A percentile compares a stretch with the other conserved stretches of the same genome.
phyloP scores from a whole-genome alignment of 2,329 filamentous ascomycete species.

The Epichloe typhina region DNA sequence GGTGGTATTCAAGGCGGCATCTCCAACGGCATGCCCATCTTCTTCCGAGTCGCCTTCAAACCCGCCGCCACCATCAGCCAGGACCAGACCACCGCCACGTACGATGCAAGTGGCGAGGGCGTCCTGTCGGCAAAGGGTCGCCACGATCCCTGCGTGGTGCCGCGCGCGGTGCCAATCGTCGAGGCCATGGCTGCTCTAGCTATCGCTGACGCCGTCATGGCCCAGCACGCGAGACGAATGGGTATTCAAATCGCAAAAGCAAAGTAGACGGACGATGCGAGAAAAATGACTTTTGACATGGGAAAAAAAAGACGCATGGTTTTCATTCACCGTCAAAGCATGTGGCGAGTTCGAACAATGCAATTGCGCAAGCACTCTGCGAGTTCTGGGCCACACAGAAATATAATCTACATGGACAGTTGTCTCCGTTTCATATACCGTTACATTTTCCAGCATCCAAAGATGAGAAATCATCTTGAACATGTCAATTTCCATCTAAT shows the following conservation, averaged over 20 bases:
- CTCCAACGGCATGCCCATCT: constrained; percentile 83
- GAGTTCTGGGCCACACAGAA: not conserved
- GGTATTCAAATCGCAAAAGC: constrained; percentile 15
- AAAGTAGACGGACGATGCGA: not conserved
- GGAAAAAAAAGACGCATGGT: not conserved
- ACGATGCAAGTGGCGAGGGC: constrained; percentile 58
- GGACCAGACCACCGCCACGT: constrained; percentile 71
- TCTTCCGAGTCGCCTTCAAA: constrained; percentile 93
- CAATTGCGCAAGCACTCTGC: not conserved
- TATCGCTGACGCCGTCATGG: constrained; percentile 75
- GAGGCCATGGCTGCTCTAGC: constrained; percentile 86
- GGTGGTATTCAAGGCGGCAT: constrained; percentile 94
- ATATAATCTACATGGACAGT: not conserved
- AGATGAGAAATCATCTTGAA: no score
- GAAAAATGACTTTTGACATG: not conserved
- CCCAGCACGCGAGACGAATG: constrained; percentile 54
- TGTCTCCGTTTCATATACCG: not conserved
- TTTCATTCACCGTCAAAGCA: no score
- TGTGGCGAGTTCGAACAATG: no score
- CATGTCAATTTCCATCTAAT: no score
- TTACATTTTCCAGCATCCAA: not conserved
- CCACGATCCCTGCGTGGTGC: constrained; percentile 88
- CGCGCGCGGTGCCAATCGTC: constrained; percentile 74
- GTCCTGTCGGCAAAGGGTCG: constrained; percentile 81
- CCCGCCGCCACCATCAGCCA: constrained; percentile 86